Evolutionary conservation across 2,329 filamentous ascomycete genomes (phyloP), one percentile per base, ranked within the genome.

Genomic region (Nigrospora oryzae): DNA sequence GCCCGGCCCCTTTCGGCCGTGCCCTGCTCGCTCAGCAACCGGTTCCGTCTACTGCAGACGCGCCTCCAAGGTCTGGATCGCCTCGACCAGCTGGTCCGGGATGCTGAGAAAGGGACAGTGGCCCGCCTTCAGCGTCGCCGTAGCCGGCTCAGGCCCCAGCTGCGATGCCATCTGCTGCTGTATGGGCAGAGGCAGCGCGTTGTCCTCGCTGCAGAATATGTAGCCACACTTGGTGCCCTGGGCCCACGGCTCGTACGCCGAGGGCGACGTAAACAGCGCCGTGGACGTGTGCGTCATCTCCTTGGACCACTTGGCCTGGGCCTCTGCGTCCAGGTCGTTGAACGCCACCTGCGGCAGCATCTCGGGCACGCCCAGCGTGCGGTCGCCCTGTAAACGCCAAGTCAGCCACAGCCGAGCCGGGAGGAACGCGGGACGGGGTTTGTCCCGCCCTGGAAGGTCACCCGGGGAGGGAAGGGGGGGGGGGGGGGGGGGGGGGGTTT

Each of bases 161-260:
- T 50, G 46, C 7, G 44, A 39, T 3, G 46, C 49, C 49, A 53
- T 50, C 36, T 53, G 39, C 33, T 52, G 47, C 46, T 53, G 51
- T 14, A 50, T 39, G 36, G 38, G 12, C 11, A 45, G 45, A 3
- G 48, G 46, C 12, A 53, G 16, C 12, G 49, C 38, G 30, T 49
- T 47, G 42, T 53, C 51, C 3, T 49, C 38, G 19, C 38, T 38
- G 15, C 45, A 43, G 34, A 43, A 47, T 10, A 53, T 49, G 43
- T 51, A 53, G 8, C 46, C 49, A 23, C 49, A 50, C 1, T 47
- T 42, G 3, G 51, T 30, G 1, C 47, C 46, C 3, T 40, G 36
- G 3, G 40, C 39, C 51, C 51, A 51, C 16, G 51, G 51, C 36
- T 53, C 51, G 32, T 50, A 49, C 36, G 44, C 35, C 40, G 33